Percentiles rank a stretch among this genome's conserved stretches.
Evolutionary conservation across 2,329 filamentous ascomycete genomes (phyloP).

Genomic region (Trichoderma guizhouense): DNA sequence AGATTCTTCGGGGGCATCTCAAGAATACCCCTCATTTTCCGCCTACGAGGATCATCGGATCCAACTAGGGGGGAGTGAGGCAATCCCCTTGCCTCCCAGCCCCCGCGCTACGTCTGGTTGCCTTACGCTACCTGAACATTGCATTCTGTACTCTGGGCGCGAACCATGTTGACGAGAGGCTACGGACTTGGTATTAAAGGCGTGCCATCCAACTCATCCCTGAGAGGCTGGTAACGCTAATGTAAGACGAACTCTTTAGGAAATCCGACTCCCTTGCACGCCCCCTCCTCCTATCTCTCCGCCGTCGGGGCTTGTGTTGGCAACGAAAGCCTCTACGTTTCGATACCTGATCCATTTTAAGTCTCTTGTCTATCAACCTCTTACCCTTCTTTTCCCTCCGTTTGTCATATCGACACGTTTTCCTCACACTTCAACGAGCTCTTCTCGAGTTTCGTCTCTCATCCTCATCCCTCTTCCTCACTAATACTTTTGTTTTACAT

Average conservation of each 20-base stretch:
- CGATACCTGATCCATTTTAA: not conserved
- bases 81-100: constrained; percentile 1
- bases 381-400: not conserved
- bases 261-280: not conserved
- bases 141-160: not conserved
- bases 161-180: not conserved
- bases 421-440: not conserved
- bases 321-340: not conserved
- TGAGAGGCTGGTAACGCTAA: not conserved
- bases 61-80: not conserved
- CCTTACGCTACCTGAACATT: not conserved
- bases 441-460: not conserved
- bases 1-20: not conserved
- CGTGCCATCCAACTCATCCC: not conserved
- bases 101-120: constrained; percentile 3
- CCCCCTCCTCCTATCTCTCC: not conserved
- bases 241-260: constrained; percentile 3
- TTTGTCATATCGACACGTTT: not conserved
- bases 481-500: not conserved
- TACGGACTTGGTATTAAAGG: not conserved
- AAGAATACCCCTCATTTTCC: constrained; percentile 7
- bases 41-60: not conserved
- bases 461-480: not conserved
- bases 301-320: not conserved
- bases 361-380: not conserved